Evolutionary conservation across 257 asterid genomes (phyloP), one percentile per base, ranked within the genome.

Genomic region (Ophiorrhiza pumila): DNA sequence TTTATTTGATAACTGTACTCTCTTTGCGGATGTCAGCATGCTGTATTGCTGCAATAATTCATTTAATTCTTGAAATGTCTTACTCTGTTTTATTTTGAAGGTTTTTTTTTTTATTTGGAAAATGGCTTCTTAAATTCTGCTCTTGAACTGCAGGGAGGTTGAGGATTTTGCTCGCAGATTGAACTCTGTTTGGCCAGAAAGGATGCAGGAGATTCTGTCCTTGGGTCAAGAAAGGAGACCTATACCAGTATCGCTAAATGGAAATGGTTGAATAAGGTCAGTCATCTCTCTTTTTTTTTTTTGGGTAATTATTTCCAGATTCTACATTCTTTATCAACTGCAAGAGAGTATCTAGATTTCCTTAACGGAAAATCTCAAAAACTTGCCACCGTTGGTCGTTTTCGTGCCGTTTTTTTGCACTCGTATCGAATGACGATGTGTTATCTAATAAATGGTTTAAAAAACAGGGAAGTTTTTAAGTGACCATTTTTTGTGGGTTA

Each of bases 161-260:
- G 87, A 80, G 72, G 87, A 83, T 78, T 83, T 83, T 80, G 85
- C 87, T 53, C 78, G 87, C 57, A 78, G 87, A 68, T 80, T 83
- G 68, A 81, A 83, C 74, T 80, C 85, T 60, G 85, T 69, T 42
- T 83, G 87, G 87, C 85, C 87, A 20, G 85, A 83, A 25, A 74
- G 85, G 82, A 80, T 83, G 80, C 83, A 80, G 46, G 81, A 83
- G 69, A 73, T 80, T 56, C 65, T 80, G 34, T 80, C 85, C 9
- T 75, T 80, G 69, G 83, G 83, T 37, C 85, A 70, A 68, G 83
- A 83, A 65, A 60, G 70, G 72, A 78, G 76, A 71, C 80, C 74
- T 74, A 73, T 68, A 47, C 83, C 85, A 39, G 71, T 77, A 43
- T 76, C 79, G 23, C 68, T 66, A 72, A 75, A 50, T 29, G 83